phyloP scores from a whole-genome alignment of 106 monocot species.

The Narthecium ossifragum region DNA sequence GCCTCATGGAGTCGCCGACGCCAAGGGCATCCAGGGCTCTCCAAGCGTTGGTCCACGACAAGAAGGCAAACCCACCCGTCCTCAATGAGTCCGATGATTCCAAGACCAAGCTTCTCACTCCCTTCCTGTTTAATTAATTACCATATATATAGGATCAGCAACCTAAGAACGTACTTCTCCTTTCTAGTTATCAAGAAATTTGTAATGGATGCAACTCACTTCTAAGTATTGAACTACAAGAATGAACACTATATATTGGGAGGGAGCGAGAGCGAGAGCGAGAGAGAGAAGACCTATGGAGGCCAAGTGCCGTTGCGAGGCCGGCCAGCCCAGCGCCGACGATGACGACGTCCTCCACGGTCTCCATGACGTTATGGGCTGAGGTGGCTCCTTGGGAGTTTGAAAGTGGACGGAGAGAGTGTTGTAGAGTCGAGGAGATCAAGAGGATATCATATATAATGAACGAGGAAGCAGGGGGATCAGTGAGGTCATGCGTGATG shows the following conservation, averaged over 20 bases:
- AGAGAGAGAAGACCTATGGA: conserved; percentile 1
- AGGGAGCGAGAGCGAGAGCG: too few species aligned
- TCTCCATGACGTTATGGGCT: not conserved
- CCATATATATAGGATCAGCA: not conserved
- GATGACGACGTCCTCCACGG: conserved; percentile 15
- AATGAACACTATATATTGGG: too few species aligned
- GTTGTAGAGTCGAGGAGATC: not conserved
- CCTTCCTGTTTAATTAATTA: conserved; percentile 18
- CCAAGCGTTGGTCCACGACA: conserved; percentile 48
- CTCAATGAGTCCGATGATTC: conserved; percentile 41
- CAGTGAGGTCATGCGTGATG: conserved; percentile 4
- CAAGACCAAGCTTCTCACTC: conserved; percentile 39
- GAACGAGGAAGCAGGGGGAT: not conserved
- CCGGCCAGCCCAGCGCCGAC: conserved; percentile 34
- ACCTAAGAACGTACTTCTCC: not conserved
- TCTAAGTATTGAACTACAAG: too few species aligned
- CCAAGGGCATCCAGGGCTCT: conserved; percentile 50
- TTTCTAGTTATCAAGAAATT: too few species aligned
- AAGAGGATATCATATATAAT: not conserved
- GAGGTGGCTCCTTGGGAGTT: not conserved
- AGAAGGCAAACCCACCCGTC: conserved; percentile 35
- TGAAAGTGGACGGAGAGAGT: not conserved
- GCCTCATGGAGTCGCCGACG: conserved; percentile 30
- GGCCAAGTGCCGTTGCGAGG: conserved; percentile 32
- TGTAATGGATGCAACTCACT: too few species aligned